A percentile compares a stretch with the other conserved stretches of the same genome.
Conservation (phyloP, 2,329 filamentous ascomycete species). For the Penicillium sp. region DNA sequence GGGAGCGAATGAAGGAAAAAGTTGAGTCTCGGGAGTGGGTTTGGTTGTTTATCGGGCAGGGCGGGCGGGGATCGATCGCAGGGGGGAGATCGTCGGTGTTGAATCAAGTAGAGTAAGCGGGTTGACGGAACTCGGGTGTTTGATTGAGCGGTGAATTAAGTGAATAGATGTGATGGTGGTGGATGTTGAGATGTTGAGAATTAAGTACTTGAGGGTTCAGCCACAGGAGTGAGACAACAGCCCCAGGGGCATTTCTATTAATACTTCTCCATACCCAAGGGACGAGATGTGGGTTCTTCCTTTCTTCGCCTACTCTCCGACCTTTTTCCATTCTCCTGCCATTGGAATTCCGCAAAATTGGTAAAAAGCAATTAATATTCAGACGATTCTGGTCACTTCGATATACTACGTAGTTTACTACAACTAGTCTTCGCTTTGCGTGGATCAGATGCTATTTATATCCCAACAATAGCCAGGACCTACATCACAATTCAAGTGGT, state of each 20-base stretch:
- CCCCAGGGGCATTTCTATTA: conserved; percentile 18
- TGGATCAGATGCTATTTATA: conserved; percentile 14
- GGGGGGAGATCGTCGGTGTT: neutral
- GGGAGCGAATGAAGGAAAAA: neutral
- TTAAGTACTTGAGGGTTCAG: conserved; percentile 12
- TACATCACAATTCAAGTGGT: neutral
- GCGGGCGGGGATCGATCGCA: neutral
- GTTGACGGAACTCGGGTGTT: neutral
- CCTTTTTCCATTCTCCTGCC: neutral
- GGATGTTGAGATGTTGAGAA: neutral
- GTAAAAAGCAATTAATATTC: neutral
- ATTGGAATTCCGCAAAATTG: neutral
- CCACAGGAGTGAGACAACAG: conserved; percentile 18
- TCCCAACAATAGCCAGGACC: conserved; percentile 1
- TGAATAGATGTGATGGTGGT: neutral
- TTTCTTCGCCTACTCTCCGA: neutral
- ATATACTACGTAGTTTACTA: neutral
- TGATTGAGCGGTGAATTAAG: neutral
- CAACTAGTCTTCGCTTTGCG: neutral
- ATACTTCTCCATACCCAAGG: conserved; percentile 12
- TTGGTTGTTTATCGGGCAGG: conserved; percentile 12
- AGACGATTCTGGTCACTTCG: neutral
- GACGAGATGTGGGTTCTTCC: conserved; percentile 5
- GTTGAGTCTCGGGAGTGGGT: too few species aligned
- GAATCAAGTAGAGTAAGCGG: neutral